A percentile compares a stretch with the other conserved stretches of the same genome.
Conservation (phyloP, 441 rosid species). For the Adansonia gregorii region DNA sequence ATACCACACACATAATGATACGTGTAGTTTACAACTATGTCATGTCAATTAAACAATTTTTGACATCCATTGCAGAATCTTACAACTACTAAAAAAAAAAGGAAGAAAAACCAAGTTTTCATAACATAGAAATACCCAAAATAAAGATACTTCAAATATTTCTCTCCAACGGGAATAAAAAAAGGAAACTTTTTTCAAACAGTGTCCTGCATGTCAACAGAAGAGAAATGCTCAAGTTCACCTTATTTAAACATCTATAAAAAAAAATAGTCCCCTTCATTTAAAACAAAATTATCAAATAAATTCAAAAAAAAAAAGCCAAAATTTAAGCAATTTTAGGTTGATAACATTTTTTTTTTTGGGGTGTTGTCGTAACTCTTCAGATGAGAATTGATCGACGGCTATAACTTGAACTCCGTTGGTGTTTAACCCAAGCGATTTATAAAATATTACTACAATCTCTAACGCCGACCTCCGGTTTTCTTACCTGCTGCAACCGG, state of each 20-base stretch:
- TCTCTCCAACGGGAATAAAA: not conserved
- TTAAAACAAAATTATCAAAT: constrained; percentile 19
- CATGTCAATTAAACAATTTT: not conserved
- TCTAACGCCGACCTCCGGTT: constrained; percentile 66
- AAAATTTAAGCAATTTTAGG: constrained; percentile 34
- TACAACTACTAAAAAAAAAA: not conserved
- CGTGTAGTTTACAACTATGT: no score
- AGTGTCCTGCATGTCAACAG: constrained; percentile 15
- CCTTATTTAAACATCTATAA: constrained; percentile 40
- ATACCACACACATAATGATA: no score
- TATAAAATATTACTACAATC: not conserved
- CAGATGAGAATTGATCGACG: not conserved
- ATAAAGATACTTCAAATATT: not conserved
- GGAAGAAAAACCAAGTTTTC: not conserved
- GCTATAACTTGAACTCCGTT: constrained; percentile 29
- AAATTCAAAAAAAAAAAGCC: not conserved
- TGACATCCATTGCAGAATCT: not conserved
- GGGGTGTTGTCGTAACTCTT: constrained; percentile 9
- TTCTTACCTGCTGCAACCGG: constrained; percentile 53
- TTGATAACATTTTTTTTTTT: constrained; percentile 25
- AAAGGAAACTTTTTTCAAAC: constrained; percentile 28
- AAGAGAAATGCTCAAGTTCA: constrained; percentile 29
- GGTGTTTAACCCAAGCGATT: constrained; percentile 9
- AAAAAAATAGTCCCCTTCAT: constrained; percentile 32
- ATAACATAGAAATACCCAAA: not conserved